phyloP scores from a whole-genome alignment of 2,329 filamentous ascomycete genomes.

The Domatiomyces globalis region DNA sequence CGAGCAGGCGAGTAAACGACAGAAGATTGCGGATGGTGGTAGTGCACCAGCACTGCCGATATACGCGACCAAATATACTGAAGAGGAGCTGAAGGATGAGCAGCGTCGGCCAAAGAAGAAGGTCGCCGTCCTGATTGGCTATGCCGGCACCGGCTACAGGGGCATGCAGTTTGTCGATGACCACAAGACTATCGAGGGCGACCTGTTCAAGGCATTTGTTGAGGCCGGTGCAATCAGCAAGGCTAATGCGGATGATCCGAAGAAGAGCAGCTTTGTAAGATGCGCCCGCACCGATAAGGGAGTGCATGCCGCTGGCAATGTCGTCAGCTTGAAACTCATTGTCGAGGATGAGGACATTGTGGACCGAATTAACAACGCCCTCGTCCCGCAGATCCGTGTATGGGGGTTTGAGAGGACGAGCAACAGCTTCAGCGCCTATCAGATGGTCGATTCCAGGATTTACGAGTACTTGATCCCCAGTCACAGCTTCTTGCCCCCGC shows the following conservation, averaged over 20 bases:
- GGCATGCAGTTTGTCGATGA: conserved; percentile 71
- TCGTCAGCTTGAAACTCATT: conserved; percentile 90
- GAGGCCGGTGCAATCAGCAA: conserved; percentile 87
- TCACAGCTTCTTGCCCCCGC: conserved; percentile 81
- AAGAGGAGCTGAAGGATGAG: conserved; percentile 79
- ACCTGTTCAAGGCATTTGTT: conserved; percentile 85
- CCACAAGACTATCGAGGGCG: conserved; percentile 87
- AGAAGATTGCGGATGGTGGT: conserved; percentile 36
- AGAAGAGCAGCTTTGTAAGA: conserved; percentile 85
- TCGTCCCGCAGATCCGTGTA: conserved; percentile 79
- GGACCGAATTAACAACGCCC: conserved; percentile 72
- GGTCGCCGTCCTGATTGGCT: conserved; percentile 88
- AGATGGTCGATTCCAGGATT: conserved; percentile 84
- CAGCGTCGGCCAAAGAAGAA: conserved; percentile 85
- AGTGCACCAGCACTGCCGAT: conserved; percentile 30
- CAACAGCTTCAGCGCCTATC: conserved; percentile 87
- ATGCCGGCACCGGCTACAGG: conserved; percentile 91
- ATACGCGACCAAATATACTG: conserved; percentile 46
- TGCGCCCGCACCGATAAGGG: conserved; percentile 96
- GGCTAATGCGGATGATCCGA: conserved; percentile 89
- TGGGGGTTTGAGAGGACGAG: conserved; percentile 88
- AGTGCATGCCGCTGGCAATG: conserved; percentile 88
- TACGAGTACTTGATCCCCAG: conserved; percentile 96
- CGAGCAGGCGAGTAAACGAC: conserved; percentile 41
- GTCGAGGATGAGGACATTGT: conserved; percentile 81